Conservation (phyloP, 495 filamentous ascomycete species). For the Hypoxylon intermedium region DNA sequence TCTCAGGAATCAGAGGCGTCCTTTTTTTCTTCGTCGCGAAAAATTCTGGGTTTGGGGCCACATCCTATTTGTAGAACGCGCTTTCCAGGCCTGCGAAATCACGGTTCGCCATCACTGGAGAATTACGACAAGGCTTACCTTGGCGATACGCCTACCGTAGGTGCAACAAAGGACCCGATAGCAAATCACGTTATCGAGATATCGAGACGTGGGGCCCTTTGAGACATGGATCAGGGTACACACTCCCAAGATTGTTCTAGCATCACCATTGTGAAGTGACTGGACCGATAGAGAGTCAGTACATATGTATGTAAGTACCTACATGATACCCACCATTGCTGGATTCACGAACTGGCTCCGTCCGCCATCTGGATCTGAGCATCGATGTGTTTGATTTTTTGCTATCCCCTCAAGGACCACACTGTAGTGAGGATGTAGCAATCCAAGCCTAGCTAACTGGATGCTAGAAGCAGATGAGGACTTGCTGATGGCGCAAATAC, state of each 20-base stretch:
- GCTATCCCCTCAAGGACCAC: too few relatives aligned
- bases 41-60: conserved; percentile 49
- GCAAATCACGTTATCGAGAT: conserved; percentile 34
- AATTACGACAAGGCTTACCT: conserved; percentile 25
- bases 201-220: conserved; percentile 27
- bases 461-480: too few relatives aligned
- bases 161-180: conserved; percentile 16
- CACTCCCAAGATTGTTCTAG: conserved; percentile 24
- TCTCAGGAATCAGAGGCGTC: conserved; percentile 43
- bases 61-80: conserved; percentile 55
- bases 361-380: background rate
- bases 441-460: too few relatives aligned
- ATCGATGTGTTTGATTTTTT: background rate
- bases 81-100: conserved; percentile 41
- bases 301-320: too few relatives aligned
- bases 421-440: too few relatives aligned
- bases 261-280: too few relatives aligned
- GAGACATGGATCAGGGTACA: conserved; percentile 33
- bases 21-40: conserved; percentile 43
- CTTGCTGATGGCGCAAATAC: too few relatives aligned
- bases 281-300: background rate
- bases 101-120: conserved; percentile 40
- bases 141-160: conserved; percentile 18
- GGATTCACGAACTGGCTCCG: background rate
- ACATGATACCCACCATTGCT: too few relatives aligned